Conservation (phyloP, 2,329 filamentous ascomycete genomes). For the Phialophora expanda region DNA sequence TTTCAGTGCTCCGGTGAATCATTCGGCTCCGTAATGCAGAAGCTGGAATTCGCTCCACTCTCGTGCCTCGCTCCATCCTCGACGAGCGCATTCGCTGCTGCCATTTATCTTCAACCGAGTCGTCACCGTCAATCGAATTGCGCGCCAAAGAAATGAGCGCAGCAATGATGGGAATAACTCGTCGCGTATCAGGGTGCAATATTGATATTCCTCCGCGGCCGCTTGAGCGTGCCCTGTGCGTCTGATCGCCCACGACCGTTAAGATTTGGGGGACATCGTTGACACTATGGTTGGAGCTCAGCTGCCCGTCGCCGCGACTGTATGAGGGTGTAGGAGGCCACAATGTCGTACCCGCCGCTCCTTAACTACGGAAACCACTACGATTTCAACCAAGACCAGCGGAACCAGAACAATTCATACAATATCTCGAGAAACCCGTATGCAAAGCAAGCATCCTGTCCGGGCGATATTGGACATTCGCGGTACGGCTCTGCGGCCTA, state of each 20-base stretch:
- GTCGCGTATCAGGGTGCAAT: neutral
- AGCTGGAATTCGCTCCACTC: neutral
- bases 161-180: neutral
- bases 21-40: neutral
- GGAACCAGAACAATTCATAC: constrained; percentile 25
- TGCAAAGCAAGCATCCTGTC: constrained; percentile 23
- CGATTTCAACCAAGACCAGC: constrained; percentile 26
- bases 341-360: constrained; percentile 34
- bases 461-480: constrained; percentile 21
- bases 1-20: constrained; percentile 17
- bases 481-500: constrained; percentile 32
- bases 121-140: neutral
- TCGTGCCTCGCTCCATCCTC: constrained; percentile 7
- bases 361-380: constrained; percentile 30
- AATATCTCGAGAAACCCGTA: constrained; percentile 21
- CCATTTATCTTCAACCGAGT: neutral
- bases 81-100: neutral
- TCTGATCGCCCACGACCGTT: neutral
- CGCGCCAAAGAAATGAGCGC: neutral
- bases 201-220: neutral
- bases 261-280: neutral
- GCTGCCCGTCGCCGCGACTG: neutral
- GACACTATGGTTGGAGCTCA: neutral
- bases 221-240: neutral
- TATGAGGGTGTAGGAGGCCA: neutral